Evolutionary conservation across 805 yeast genomes (phyloP).

Genomic region (Yamadazyma takamatsuzukensis): DNA sequence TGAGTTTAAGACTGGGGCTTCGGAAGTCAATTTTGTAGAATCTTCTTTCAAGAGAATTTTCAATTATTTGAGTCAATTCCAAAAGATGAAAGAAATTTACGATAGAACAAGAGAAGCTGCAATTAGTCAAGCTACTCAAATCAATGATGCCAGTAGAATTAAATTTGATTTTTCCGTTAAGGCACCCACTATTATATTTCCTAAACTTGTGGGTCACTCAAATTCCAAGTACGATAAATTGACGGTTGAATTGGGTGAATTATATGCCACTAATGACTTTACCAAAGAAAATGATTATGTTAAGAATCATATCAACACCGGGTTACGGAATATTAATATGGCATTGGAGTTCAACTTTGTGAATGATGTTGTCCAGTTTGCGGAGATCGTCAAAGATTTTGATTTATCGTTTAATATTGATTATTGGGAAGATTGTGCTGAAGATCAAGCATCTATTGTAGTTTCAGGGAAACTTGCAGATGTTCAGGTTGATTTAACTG

Average conservation of each 20-base stretch:
- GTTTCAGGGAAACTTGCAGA: constrained; percentile 61
- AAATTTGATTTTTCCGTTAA: constrained; percentile 67
- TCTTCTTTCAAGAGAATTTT: constrained; percentile 69
- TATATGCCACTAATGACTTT: constrained; percentile 66
- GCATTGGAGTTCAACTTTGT: constrained; percentile 55
- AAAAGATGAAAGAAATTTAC: constrained; percentile 81
- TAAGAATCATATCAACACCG: constrained; percentile 59
- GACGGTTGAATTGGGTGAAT: constrained; percentile 77
- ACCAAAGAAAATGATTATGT: constrained; percentile 16
- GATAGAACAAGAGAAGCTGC: constrained; percentile 90
- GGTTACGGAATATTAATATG: constrained; percentile 70
- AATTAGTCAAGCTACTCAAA: constrained; percentile 69
- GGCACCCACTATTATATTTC: constrained; percentile 84
- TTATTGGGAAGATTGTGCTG: constrained; percentile 40
- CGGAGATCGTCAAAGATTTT: constrained; percentile 64
- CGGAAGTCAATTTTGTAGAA: constrained; percentile 75
- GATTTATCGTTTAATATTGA: constrained; percentile 61
- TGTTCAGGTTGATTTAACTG: constrained; percentile 63
- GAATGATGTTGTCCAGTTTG: constrained; percentile 42
- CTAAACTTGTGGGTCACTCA: constrained; percentile 27
- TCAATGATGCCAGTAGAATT: constrained; percentile 56
- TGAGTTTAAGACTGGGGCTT: constrained; percentile 69
- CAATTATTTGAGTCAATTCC: constrained; percentile 67
- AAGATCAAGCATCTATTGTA: constrained; percentile 44
- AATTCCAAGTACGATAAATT: constrained; percentile 50